Evolutionary conservation across 75 land plant species (phyloP).

Genomic region (Chamaecyparis obtusa): DNA sequence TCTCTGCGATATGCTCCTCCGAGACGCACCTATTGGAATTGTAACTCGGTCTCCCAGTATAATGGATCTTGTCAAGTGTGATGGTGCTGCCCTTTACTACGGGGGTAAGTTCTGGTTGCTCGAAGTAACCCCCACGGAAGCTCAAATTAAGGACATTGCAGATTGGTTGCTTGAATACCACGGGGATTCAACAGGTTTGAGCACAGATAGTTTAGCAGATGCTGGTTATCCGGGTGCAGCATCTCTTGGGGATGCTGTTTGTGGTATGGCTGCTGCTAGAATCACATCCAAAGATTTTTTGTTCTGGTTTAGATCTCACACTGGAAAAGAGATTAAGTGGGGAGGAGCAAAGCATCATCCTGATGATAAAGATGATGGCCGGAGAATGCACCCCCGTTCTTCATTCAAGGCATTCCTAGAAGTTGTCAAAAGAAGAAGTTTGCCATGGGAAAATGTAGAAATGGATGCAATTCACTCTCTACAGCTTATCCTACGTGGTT

Average conservation of each 20-base stretch:
- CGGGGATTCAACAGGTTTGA: conserved; percentile 93
- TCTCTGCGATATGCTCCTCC: conserved; percentile 94
- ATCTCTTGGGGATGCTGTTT: conserved; percentile 88
- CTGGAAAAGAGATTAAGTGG: conserved; percentile 98
- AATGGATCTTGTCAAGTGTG: conserved; percentile 96
- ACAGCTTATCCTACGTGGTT: conserved; percentile 93
- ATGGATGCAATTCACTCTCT: conserved; percentile 99
- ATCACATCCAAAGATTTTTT: conserved; percentile 82
- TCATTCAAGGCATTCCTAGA: conserved; percentile 97
- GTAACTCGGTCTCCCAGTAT: conserved; percentile 93
- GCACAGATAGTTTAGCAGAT: conserved; percentile 94
- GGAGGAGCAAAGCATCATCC: conserved; percentile 99
- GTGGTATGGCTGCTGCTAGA: conserved; percentile 97
- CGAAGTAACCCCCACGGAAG: conserved; percentile 83
- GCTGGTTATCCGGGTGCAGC: conserved; percentile 95
- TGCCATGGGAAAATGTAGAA: conserved; percentile 98
- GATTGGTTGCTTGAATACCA: conserved; percentile 82
- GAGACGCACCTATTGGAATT: conserved; percentile 94
- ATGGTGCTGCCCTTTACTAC: conserved; percentile 92
- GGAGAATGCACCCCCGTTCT: conserved; percentile 93
- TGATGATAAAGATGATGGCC: conserved; percentile 91
- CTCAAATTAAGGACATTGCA: conserved; percentile 83
- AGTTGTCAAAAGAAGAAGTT: conserved; percentile 90
- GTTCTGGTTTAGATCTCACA: conserved; percentile 99
- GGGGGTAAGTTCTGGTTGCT: conserved; percentile 71